phyloP scores from a whole-genome alignment of 2,329 filamentous ascomycete species.

The Aspergillus unguis region DNA sequence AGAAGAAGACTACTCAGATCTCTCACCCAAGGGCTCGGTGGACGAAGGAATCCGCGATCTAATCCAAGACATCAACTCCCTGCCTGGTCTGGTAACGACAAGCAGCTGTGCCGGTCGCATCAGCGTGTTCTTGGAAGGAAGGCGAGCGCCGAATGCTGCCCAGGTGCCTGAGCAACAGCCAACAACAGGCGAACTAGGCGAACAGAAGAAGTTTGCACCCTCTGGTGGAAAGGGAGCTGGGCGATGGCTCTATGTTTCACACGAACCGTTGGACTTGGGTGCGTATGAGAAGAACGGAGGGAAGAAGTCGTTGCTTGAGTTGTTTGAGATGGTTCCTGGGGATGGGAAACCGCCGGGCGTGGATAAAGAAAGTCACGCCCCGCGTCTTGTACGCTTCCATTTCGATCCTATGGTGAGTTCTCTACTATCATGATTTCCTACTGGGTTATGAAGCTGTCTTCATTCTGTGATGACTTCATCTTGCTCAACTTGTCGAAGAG shows the following conservation, averaged over 20 bases:
- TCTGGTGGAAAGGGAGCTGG: constrained; percentile 83
- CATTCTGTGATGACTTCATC: neutral
- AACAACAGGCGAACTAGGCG: constrained; percentile 8
- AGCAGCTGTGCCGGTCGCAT: constrained; percentile 88
- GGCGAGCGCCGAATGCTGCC: constrained; percentile 41
- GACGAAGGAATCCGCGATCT: constrained; percentile 74
- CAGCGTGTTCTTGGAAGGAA: constrained; percentile 83
- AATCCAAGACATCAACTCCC: constrained; percentile 72
- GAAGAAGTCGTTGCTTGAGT: constrained; percentile 33
- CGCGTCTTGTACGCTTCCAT: constrained; percentile 71
- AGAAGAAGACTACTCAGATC: constrained; percentile 70
- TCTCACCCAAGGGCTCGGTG: constrained; percentile 83
- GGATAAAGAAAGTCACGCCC: constrained; percentile 45
- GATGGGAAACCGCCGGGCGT: constrained; percentile 29
- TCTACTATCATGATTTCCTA: constrained; percentile 3
- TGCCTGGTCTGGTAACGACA: constrained; percentile 78
- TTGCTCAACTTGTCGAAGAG: neutral
- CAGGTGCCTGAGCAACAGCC: constrained; percentile 1
- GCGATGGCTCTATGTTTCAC: constrained; percentile 82
- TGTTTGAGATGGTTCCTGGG: constrained; percentile 45
- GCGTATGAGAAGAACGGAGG: constrained; percentile 15
- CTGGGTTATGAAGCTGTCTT: neutral
- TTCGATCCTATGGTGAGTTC: constrained; percentile 94
- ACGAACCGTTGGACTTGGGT: constrained; percentile 60
- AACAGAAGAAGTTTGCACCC: constrained; percentile 49